Evolutionary conservation across 345 rosid species (phyloP), one percentile per base, ranked within the genome.

Genomic region (Nasturtium officinale): DNA sequence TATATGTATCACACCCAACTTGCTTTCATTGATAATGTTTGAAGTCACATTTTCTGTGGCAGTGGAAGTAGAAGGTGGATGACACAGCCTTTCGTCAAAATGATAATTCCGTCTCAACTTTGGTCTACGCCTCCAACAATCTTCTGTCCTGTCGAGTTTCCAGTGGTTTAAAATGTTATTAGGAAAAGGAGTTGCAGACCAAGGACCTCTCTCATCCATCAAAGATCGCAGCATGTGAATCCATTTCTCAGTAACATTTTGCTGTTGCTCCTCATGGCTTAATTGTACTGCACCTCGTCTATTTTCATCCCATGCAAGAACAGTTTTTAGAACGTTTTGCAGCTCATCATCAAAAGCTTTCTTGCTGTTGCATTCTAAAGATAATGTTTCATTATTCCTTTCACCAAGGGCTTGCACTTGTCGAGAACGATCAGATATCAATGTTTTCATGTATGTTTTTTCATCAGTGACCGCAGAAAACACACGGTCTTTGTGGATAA

Each of bases 61-160:
- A 46, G 69, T 61, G 70, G 81, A 57, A 72, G 78, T 72, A 54
- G 86, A 83, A 50, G 91, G 85, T 71, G 90, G 87, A 78, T 81
- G 80, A 78, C 97, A 87, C 59, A 91, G 81, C 82, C 79, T 86
- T 54, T 87, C 91, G 71, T 94, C 96, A 85, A 94, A 94, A 82
- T 89, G 96, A 86, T 86, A 89, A 80, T 88, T 94, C 77, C 81
- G 87, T 73, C 96, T 87, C 79, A 91, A 84, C 85, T 91, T 94
- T 73, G 84, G 97, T 71, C 98, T 85, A 67, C 98, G 90, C 53
- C 97, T 85, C 98, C 97, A 88, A 61, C 85, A 61, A 86, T 91
- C 98, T 84, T 94, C 98, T 28, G 97, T 88, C 87, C 93, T 88
- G 85, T 94, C 97, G 73, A 89, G 93, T 81, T 94, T 94, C 98